phyloP scores from a whole-genome alignment of 345 rosid genomes.

The Atalantia buxifolia region DNA sequence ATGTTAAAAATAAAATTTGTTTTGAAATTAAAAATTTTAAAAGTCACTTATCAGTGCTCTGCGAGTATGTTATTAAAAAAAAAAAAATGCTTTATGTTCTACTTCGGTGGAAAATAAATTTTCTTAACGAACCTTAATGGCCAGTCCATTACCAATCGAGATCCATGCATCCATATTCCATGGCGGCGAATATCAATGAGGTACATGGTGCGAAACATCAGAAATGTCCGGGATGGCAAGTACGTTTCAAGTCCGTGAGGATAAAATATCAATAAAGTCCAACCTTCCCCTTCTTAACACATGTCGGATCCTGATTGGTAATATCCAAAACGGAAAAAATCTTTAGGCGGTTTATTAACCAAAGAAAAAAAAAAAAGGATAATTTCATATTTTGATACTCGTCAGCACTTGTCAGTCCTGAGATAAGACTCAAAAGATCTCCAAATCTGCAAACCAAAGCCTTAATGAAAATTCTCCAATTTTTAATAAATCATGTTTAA shows the following conservation, averaged over 20 bases:
- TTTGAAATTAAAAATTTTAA: too few species aligned
- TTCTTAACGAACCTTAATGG: too few species aligned
- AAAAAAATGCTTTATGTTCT: too few species aligned
- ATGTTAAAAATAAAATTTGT: too few species aligned
- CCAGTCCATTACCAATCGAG: too few species aligned
- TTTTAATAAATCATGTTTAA: not conserved
- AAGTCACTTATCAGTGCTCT: too few species aligned
- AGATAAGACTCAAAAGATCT: constrained; percentile 1
- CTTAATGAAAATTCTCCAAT: not conserved
- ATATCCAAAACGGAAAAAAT: constrained; percentile 7
- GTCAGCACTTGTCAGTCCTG: not conserved
- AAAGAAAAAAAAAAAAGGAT: not conserved
- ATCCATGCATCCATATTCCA: too few species aligned
- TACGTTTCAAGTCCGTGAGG: not conserved
- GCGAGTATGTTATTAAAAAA: too few species aligned
- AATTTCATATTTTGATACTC: not conserved
- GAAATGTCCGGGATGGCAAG: not conserved
- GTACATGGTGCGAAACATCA: not conserved
- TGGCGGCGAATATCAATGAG: not conserved
- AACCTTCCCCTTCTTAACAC: not conserved
- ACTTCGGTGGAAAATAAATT: too few species aligned
- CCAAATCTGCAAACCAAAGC: not conserved
- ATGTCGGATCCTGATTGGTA: not conserved
- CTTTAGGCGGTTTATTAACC: constrained; percentile 12
- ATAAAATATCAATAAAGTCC: too few species aligned